phyloP scores from a whole-genome alignment of 129 eudicot species.

The Flaveria brownii region DNA sequence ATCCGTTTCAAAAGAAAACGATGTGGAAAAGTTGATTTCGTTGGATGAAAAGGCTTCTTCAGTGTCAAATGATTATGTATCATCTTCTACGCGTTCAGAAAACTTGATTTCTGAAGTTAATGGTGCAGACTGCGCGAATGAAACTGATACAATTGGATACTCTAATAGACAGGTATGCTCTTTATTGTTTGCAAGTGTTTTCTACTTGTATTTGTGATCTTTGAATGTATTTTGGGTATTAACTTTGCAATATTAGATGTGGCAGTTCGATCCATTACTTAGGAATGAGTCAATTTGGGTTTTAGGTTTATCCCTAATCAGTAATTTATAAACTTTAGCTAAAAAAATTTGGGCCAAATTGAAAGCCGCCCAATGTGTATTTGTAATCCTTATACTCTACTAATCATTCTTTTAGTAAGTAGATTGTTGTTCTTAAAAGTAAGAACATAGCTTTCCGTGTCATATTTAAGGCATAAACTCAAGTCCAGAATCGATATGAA shows the following conservation, averaged over 20 bases:
- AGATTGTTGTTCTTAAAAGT: too few species aligned
- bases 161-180: constrained; percentile 47
- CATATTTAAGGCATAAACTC: too few species aligned
- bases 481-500: too few species aligned
- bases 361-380: too few species aligned
- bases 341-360: not conserved
- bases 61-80: constrained; percentile 30
- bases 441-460: too few species aligned
- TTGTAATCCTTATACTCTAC: too few species aligned
- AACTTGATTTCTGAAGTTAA: constrained; percentile 37
- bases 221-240: not conserved
- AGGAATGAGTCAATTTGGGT: not conserved
- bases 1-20: constrained; percentile 33
- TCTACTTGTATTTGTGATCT: not conserved
- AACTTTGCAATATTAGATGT: not conserved
- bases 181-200: constrained; percentile 1
- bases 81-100: constrained; percentile 24
- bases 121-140: constrained; percentile 41
- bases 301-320: not conserved
- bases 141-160: constrained; percentile 36
- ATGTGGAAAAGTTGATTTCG: constrained; percentile 22
- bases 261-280: not conserved
- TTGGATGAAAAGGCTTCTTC: constrained; percentile 31
- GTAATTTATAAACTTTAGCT: not conserved
- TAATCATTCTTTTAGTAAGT: too few species aligned